phyloP scores from a whole-genome alignment of 768 basidiomycete species.

The Phanerodontia chrysosporium region DNA sequence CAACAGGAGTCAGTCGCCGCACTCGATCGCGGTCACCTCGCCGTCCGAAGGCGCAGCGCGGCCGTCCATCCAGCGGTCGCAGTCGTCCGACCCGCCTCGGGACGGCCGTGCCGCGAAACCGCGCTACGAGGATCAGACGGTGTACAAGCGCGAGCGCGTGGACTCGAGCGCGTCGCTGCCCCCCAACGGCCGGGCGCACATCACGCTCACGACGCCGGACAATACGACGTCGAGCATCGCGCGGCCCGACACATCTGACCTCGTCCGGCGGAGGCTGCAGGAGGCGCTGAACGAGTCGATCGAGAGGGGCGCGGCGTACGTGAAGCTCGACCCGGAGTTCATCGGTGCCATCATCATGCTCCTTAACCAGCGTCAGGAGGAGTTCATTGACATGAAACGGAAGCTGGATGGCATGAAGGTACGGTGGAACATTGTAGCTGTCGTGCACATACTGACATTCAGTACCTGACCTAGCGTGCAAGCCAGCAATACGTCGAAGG shows the following conservation, averaged over 20 bases:
- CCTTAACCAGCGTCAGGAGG: slow-evolving; percentile 60
- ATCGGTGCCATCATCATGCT: slow-evolving; percentile 65
- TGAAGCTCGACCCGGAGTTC: slow-evolving; percentile 70
- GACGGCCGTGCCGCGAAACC: background rate
- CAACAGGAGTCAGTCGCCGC: slow-evolving; percentile 5
- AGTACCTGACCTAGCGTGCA: slow-evolving; percentile 55
- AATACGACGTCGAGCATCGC: slow-evolving; percentile 24
- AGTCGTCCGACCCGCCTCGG: background rate
- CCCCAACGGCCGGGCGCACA: slow-evolving; percentile 19
- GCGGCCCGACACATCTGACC: slow-evolving; percentile 38
- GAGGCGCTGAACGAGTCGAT: slow-evolving; percentile 60
- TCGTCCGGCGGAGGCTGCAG: slow-evolving; percentile 48
- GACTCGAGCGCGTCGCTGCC: slow-evolving; percentile 10
- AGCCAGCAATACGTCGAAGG: slow-evolving; percentile 93
- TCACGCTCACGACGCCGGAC: slow-evolving; percentile 44
- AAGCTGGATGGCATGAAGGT: slow-evolving; percentile 90
- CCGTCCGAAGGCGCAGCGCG: slow-evolving; percentile 14
- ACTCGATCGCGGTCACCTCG: slow-evolving; percentile 15
- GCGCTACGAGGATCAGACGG: background rate
- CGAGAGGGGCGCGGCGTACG: slow-evolving; percentile 52
- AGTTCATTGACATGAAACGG: slow-evolving; percentile 59
- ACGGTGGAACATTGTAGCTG: background rate
- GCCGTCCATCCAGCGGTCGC: slow-evolving; percentile 3
- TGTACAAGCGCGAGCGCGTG: slow-evolving; percentile 2
- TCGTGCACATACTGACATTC: background rate